Evolutionary conservation across 179 eudicot genomes (phyloP).

Genomic region (Amaranthus tricolor): DNA sequence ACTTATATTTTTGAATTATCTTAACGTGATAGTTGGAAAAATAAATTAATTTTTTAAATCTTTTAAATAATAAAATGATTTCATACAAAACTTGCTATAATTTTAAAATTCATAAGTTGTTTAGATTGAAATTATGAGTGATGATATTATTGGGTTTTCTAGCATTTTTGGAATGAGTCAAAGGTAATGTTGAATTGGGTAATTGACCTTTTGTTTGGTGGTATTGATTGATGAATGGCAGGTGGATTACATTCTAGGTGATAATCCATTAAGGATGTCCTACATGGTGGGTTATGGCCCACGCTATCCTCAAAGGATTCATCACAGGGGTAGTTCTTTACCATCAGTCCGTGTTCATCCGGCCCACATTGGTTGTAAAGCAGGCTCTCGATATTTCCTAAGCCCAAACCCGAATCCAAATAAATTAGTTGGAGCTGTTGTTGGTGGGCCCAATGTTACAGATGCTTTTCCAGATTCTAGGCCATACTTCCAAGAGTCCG

Average conservation of each 20-base stretch:
- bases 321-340: conserved; percentile 47
- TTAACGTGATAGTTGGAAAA: too few relatives aligned
- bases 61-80: too few relatives aligned
- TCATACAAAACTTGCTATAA: too few relatives aligned
- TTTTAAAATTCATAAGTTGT: too few relatives aligned
- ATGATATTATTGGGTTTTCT: too few relatives aligned
- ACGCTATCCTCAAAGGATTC: conserved; percentile 44
- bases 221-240: conserved; percentile 14
- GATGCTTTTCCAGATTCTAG: conserved; percentile 48
- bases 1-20: too few relatives aligned
- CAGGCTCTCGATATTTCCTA: conserved; percentile 34
- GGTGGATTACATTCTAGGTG: conserved; percentile 57
- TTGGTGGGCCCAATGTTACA: conserved; percentile 49
- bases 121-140: too few relatives aligned
- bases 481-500: conserved; percentile 41
- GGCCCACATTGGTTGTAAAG: conserved; percentile 39
- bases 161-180: too few relatives aligned
- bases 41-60: too few relatives aligned
- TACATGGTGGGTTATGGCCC: conserved; percentile 58
- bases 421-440: conserved; percentile 46
- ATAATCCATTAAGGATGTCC: conserved; percentile 49
- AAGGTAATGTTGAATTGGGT: too few relatives aligned
- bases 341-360: conserved; percentile 52
- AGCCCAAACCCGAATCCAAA: conserved; percentile 46
- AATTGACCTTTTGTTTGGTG: too few relatives aligned